Percentiles rank a stretch among this genome's conserved stretches.
These are phyloP conservation scores for Candida anglica DNA, from an alignment of 805 yeast genomes.

Conservation along the genomic window DNA sequence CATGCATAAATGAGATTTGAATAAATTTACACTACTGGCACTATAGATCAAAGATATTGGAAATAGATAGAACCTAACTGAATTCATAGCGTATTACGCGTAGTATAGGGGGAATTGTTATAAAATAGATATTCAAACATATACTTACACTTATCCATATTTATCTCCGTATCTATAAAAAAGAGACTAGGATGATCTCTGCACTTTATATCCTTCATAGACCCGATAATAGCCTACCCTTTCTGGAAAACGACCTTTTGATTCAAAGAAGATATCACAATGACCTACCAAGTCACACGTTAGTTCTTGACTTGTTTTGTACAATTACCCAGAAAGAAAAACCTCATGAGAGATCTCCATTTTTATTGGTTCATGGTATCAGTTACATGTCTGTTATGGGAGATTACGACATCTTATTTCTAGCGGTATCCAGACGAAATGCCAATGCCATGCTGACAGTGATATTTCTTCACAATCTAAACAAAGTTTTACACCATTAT, in stretches of 20 bases:
- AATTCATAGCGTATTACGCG: too few species aligned
- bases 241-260: conserved; percentile 27
- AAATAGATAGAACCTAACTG: too few species aligned
- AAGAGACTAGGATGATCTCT: conserved; percentile 27
- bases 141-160: too few species aligned
- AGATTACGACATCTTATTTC: conserved; percentile 40
- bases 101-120: too few species aligned
- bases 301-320: conserved; percentile 23
- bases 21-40: too few species aligned
- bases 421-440: conserved; percentile 43
- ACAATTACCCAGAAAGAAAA: conserved; percentile 13
- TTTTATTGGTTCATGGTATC: conserved; percentile 45
- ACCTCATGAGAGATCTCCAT: conserved; percentile 33
- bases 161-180: too few species aligned
- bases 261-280: conserved; percentile 31
- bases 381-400: conserved; percentile 50
- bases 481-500: conserved; percentile 24
- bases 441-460: conserved; percentile 56
- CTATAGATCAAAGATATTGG: too few species aligned
- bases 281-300: conserved; percentile 21
- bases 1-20: too few species aligned
- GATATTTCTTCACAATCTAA: conserved; percentile 46
- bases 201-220: conserved; percentile 34
- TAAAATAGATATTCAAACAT: too few species aligned
- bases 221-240: conserved; percentile 23